A percentile compares a stretch with the other conserved stretches of the same genome.
Evolutionary conservation across 208 protist genomes (phyloP).

Genomic region (Borovskyia barvae): DNA sequence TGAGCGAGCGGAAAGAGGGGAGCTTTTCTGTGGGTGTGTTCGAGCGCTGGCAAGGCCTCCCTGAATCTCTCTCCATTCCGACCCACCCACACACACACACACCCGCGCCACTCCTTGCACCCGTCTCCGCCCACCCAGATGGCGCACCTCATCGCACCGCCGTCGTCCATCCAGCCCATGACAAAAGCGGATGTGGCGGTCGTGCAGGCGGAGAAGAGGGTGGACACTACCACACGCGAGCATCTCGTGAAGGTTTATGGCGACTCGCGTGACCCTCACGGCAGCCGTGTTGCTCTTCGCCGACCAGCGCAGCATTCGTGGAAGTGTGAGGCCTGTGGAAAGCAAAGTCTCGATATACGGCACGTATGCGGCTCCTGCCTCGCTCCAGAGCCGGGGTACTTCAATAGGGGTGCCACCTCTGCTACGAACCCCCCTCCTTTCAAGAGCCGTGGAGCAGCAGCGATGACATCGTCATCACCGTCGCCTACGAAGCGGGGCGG

Average conservation of each 20-base stretch:
- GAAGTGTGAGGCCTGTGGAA: slow-evolving; percentile 34
- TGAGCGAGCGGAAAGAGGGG: no score
- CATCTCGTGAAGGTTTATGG: slow-evolving; percentile 41
- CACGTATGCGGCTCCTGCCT: slow-evolving; percentile 53
- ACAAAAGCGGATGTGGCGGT: slow-evolving; percentile 31
- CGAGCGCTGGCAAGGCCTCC: no score
- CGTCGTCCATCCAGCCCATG: slow-evolving; percentile 22
- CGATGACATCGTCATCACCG: not conserved
- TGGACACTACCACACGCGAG: slow-evolving; percentile 44
- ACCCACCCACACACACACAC: not conserved
- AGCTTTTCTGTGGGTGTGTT: no score
- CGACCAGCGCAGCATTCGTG: slow-evolving; percentile 28
- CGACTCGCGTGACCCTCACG: slow-evolving; percentile 17
- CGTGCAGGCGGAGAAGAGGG: slow-evolving; percentile 44
- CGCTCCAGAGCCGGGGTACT: slow-evolving; percentile 26
- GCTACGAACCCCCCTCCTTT: not conserved
- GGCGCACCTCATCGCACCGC: slow-evolving; percentile 29
- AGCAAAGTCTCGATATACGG: slow-evolving; percentile 39
- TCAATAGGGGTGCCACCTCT: not conserved
- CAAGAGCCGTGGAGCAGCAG: not conserved
- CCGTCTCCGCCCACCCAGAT: slow-evolving; percentile 2
- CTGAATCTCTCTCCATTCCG: no score
- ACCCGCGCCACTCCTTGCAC: not conserved
- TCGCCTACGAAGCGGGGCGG: slow-evolving; percentile 12
- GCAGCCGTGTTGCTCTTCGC: slow-evolving; percentile 24